Conservation (phyloP, 441 rosid genomes). For the Adansonia gregorii region DNA sequence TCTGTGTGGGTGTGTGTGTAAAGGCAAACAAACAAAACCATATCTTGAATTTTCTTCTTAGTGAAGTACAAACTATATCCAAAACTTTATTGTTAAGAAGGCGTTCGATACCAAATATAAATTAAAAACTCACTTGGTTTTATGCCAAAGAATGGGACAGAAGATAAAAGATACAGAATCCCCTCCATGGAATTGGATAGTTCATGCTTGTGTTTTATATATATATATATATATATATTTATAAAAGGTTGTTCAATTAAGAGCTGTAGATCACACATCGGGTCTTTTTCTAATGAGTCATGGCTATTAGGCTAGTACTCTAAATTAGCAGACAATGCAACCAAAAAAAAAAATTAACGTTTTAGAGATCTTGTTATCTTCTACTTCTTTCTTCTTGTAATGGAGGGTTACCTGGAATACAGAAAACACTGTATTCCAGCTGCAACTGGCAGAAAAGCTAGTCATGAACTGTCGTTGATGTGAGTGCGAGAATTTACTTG, state of each 20-base stretch:
- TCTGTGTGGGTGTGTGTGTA: not conserved
- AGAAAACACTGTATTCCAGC: conserved; percentile 35
- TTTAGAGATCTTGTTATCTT: conserved; percentile 30
- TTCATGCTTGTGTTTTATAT: not conserved
- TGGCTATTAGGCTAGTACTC: conserved; percentile 21
- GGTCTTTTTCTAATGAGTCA: not conserved
- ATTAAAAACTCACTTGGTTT: not conserved
- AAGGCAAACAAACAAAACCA: no score
- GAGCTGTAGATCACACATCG: not conserved
- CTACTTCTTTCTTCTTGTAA: conserved; percentile 31
- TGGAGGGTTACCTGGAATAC: conserved; percentile 43
- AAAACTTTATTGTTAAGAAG: no score
- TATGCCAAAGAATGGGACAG: not conserved
- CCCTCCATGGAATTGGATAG: not conserved
- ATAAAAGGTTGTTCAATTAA: not conserved
- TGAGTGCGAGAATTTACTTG: conserved; percentile 51
- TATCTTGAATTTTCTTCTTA: no score
- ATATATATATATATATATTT: no score
- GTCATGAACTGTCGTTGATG: conserved; percentile 24
- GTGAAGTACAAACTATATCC: no score
- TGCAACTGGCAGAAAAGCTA: conserved; percentile 23
- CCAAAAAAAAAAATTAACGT: conserved; percentile 14
- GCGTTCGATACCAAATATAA: no score
- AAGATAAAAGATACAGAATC: not conserved
- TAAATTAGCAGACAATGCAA: conserved; percentile 25